Conservation (phyloP, 257 asterid genomes). For the Solanum pennellii region DNA sequence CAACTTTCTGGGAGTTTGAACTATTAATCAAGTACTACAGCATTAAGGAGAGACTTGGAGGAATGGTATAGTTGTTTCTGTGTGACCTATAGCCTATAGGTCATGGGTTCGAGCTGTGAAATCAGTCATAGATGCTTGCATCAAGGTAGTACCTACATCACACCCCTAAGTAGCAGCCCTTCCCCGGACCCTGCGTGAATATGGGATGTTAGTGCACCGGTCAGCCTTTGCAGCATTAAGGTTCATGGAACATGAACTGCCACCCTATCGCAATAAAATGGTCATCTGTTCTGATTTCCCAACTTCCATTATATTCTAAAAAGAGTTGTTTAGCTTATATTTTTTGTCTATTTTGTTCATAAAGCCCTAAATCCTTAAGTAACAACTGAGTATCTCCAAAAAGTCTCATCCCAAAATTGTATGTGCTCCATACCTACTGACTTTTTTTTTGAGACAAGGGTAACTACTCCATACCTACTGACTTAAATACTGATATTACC, state of each 20-base stretch:
- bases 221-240: neutral
- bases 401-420: neutral
- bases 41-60: neutral
- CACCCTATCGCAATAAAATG: neutral
- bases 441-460: neutral
- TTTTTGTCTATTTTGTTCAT: neutral
- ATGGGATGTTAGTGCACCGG: neutral
- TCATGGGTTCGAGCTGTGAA: neutral
- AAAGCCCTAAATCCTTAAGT: neutral
- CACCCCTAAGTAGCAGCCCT: neutral
- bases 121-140: neutral
- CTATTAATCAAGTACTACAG: neutral
- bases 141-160: neutral
- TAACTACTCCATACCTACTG: neutral
- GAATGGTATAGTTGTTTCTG: neutral
- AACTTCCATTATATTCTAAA: neutral
- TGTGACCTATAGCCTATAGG: neutral
- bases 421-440: neutral
- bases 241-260: neutral
- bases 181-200: neutral
- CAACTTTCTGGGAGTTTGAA: neutral
- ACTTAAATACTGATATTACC: neutral
- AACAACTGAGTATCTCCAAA: neutral
- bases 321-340: neutral
- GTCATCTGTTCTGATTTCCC: neutral